Evolutionary conservation across 2,329 filamentous ascomycete species (phyloP).

Genomic region (Bipolaris gigantea): DNA sequence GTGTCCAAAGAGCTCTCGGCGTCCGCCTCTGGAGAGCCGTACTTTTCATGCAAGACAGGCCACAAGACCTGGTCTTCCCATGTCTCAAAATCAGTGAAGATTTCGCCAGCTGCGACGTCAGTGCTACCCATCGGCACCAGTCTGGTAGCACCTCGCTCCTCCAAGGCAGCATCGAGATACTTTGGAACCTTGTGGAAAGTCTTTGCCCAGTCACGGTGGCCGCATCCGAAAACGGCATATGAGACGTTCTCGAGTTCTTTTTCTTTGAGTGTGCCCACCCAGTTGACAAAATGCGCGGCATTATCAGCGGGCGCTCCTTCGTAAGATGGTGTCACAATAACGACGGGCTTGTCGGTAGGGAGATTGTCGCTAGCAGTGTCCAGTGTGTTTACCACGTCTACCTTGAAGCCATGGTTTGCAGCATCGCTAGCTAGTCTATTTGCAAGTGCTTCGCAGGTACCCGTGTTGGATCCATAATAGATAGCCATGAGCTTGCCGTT

Average conservation of each 20-base stretch:
- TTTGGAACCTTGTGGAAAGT: slow-evolving; percentile 50
- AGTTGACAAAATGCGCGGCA: slow-evolving; percentile 47
- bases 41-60: slow-evolving; percentile 41
- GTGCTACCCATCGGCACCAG: slow-evolving; percentile 40
- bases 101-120: slow-evolving; percentile 45
- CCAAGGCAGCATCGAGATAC: slow-evolving; percentile 38
- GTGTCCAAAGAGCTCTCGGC: slow-evolving; percentile 31
- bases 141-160: slow-evolving; percentile 34
- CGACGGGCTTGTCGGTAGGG: slow-evolving; percentile 42
- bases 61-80: slow-evolving; percentile 46
- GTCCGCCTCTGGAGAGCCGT: slow-evolving; percentile 29
- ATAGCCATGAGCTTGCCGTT: slow-evolving; percentile 41
- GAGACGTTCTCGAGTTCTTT: slow-evolving; percentile 38
- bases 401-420: slow-evolving; percentile 41
- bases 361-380: slow-evolving; percentile 42
- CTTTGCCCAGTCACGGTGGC: slow-evolving; percentile 47
- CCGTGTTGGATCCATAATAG: slow-evolving; percentile 47
- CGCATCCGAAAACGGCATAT: slow-evolving; percentile 49
- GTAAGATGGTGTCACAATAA: slow-evolving; percentile 48
- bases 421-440: slow-evolving; percentile 44
- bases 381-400: slow-evolving; percentile 39
- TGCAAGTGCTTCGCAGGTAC: slow-evolving; percentile 49
- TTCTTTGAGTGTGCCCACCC: slow-evolving; percentile 38
- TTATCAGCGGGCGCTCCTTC: slow-evolving; percentile 51
- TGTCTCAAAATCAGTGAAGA: slow-evolving; percentile 48